Evolutionary conservation across 768 basidiomycete species (phyloP).

Genomic region (Candolleomyces aberdarensis): DNA sequence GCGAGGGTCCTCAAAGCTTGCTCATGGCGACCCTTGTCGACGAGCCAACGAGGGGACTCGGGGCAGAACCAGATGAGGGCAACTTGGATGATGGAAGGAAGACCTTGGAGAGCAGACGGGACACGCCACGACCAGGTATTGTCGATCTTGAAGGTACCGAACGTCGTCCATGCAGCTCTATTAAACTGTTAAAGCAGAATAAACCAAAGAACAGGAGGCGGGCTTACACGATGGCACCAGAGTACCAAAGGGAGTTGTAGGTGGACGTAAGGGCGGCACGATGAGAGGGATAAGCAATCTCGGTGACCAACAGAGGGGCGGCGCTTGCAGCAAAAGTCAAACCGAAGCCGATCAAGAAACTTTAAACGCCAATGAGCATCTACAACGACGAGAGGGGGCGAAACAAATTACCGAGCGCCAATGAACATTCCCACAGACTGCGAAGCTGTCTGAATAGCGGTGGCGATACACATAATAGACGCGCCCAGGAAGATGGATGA

Average conservation of each 20-base stretch:
- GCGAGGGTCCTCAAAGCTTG: slow-evolving; percentile 71
- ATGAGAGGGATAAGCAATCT: slow-evolving; percentile 82
- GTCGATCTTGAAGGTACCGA: slow-evolving; percentile 70
- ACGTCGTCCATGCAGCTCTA: slow-evolving; percentile 83
- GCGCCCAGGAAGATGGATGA: slow-evolving; percentile 66
- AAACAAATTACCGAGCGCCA: slow-evolving; percentile 57
- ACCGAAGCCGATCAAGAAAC: slow-evolving; percentile 73
- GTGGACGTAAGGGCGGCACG: slow-evolving; percentile 75
- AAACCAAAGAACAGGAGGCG: not conserved
- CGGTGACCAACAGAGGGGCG: slow-evolving; percentile 82
- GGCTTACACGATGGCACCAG: slow-evolving; percentile 71
- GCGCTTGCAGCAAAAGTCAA: slow-evolving; percentile 72
- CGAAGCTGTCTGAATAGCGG: slow-evolving; percentile 68
- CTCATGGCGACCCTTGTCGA: slow-evolving; percentile 69
- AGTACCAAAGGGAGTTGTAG: slow-evolving; percentile 87
- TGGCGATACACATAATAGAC: slow-evolving; percentile 65
- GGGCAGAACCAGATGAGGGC: slow-evolving; percentile 65
- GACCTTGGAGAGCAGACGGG: slow-evolving; percentile 68
- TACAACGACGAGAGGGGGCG: not conserved
- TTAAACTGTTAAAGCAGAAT: not conserved
- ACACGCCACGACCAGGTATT: slow-evolving; percentile 81
- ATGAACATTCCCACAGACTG: slow-evolving; percentile 77
- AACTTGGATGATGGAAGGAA: slow-evolving; percentile 69
- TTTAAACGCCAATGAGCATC: slow-evolving; percentile 21
- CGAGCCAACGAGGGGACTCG: slow-evolving; percentile 82